Evolutionary conservation across 148 eudicot species (phyloP), one percentile per base, ranked within the genome.

Genomic region (Bassia scoparia): DNA sequence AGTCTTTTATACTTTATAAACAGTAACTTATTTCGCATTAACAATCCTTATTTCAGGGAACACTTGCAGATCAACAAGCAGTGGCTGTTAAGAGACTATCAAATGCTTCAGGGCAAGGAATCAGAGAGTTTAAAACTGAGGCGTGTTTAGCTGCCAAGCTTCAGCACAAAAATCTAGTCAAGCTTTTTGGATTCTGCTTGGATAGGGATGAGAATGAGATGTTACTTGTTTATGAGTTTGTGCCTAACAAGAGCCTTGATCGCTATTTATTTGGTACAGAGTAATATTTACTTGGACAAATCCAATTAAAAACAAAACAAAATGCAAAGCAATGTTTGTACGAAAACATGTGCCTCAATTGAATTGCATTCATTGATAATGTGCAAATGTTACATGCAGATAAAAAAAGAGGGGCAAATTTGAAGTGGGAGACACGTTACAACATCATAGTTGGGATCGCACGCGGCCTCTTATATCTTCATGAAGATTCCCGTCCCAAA

Each of bases 401-500:
- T 61, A 49, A 70, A 53, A 44, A 55, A 33, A 80, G 61, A 61
- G 52, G 77, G 7, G 61, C 29, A 35, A 9, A 13, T 33, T 61
- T 82, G 70, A 60, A 78, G 6, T 81, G 87, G 80, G 56, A 20
- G 3, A 69, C 71, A 14, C 67, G 81, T 12, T 55, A 65, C 49
- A 72, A 49, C 56, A 85, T 93, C 69, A 78, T 93, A 26, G 67
- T 83, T 21, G 98, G 96, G 64, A 84, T 87, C 20, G 94, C 94
- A 4, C 85, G 86, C 74, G 98, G 97, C 35, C 81, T 93, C 29
- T 81, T 80, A 12, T 86, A 84, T 76, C 88, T 93, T 58, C 98
- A 90, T 38, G 86, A 86, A 61, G 96, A 91, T 49, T 79, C 81
- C 14, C 79, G 81, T 17, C 73, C 61, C 17, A 84, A 80, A 37